A percentile compares a stretch with the other conserved stretches of the same genome.
These are phyloP conservation scores for Calophaca sinica DNA, from an alignment of 306 rosid genomes.

Conservation along the genomic window DNA sequence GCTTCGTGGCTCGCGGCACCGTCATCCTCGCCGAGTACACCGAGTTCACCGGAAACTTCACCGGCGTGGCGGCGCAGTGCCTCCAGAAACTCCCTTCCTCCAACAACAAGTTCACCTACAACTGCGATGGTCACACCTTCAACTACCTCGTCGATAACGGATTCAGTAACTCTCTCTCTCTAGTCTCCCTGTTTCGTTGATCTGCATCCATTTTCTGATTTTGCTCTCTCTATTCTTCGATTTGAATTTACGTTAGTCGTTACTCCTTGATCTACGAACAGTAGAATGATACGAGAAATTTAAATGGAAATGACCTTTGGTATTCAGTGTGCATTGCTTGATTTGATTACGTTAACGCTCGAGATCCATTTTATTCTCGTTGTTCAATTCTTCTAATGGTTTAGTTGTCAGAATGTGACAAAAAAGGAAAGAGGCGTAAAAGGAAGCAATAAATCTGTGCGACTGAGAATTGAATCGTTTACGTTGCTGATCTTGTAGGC, in stretches of 20 bases:
- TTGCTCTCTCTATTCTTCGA: slow-evolving; percentile 10
- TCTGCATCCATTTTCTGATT: slow-evolving; percentile 17
- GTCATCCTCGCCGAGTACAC: slow-evolving; percentile 84
- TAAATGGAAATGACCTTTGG: background rate
- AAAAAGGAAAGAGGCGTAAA: background rate
- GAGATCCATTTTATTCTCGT: background rate
- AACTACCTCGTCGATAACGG: slow-evolving; percentile 90
- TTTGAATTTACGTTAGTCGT: background rate
- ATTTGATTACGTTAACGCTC: slow-evolving; percentile 32
- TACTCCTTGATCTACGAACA: slow-evolving; percentile 45
- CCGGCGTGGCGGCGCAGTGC: slow-evolving; percentile 81
- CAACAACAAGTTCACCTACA: slow-evolving; percentile 85
- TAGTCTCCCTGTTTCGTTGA: slow-evolving; percentile 33
- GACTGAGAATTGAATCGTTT: slow-evolving; percentile 19
- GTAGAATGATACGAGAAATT: background rate
- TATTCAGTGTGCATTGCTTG: slow-evolving; percentile 26
- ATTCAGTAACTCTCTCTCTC: slow-evolving; percentile 64
- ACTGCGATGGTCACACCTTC: slow-evolving; percentile 95
- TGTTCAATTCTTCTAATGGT: background rate
- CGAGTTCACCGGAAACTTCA: slow-evolving; percentile 90
- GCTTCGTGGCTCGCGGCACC: slow-evolving; percentile 90
- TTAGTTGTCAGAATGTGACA: background rate
- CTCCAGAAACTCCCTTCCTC: slow-evolving; percentile 91
- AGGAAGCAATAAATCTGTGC: background rate
- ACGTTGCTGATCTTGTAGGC: background rate